A percentile compares a stretch with the other conserved stretches of the same genome.
Evolutionary conservation across 176 grass and related monocot species (phyloP).

Genomic region (Ensete ventricosum): DNA sequence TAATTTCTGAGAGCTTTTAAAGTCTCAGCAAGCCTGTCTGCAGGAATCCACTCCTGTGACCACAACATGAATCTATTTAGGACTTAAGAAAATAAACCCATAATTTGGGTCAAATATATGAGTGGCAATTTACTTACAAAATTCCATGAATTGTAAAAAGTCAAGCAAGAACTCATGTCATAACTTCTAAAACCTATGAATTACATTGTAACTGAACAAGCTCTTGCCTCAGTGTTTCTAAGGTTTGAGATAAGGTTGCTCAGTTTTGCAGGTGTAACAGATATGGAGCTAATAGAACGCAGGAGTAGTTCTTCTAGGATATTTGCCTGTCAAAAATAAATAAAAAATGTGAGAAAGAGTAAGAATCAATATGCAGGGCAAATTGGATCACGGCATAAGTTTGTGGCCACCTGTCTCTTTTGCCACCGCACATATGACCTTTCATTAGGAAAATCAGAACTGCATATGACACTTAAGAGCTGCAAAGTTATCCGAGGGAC

Average conservation of each 20-base stretch:
- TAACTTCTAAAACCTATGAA: background rate
- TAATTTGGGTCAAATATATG: background rate
- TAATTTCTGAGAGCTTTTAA: constrained; percentile 67
- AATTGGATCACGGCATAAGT: background rate
- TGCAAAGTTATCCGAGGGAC: constrained; percentile 60
- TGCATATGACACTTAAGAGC: constrained; percentile 58
- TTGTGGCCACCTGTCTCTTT: constrained; percentile 61
- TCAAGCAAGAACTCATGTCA: background rate
- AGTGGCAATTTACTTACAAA: background rate
- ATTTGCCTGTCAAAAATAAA: constrained; percentile 51
- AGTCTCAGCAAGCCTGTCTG: constrained; percentile 50
- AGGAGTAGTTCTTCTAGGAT: constrained; percentile 82
- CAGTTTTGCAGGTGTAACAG: constrained; percentile 40
- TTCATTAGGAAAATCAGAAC: constrained; percentile 67
- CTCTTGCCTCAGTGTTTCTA: constrained; percentile 63
- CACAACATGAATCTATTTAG: background rate
- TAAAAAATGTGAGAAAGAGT: constrained; percentile 22
- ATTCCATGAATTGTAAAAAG: background rate
- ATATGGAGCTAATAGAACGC: constrained; percentile 31
- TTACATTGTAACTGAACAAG: background rate
- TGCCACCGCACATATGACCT: constrained; percentile 57
- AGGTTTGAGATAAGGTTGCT: constrained; percentile 57
- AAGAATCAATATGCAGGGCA: constrained; percentile 5
- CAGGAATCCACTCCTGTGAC: constrained; percentile 66
- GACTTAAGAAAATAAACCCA: background rate